Evolutionary conservation across 192 early-diverging fungal species (phyloP).

Genomic region (Chytriomyces sp.): DNA sequence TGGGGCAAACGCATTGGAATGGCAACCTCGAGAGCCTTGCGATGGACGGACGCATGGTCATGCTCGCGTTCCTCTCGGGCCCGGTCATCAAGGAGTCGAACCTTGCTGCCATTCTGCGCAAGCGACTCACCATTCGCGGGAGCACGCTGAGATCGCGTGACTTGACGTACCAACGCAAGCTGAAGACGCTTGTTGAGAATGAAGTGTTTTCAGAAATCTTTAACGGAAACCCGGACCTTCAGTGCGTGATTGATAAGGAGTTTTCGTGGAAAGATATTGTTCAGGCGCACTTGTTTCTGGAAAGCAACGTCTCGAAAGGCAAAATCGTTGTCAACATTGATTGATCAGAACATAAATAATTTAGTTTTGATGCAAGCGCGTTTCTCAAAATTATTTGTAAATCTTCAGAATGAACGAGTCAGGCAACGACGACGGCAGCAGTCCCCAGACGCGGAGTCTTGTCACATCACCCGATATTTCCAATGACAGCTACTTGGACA

Average conservation of each 20-base stretch:
- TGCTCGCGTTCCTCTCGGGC: conserved; percentile 81
- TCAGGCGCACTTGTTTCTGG: conserved; percentile 70
- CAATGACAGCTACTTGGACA: too few relatives aligned
- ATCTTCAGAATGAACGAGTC: not conserved
- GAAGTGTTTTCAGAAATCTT: conserved; percentile 62
- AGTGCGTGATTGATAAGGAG: conserved; percentile 61
- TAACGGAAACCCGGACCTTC: conserved; percentile 41
- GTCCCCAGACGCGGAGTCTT: too few relatives aligned
- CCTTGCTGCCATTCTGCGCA: conserved; percentile 60
- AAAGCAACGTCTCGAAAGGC: conserved; percentile 67
- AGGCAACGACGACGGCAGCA: too few relatives aligned
- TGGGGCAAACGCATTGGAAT: conserved; percentile 63
- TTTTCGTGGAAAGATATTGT: conserved; percentile 73
- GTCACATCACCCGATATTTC: too few relatives aligned
- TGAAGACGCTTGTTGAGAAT: conserved; percentile 57
- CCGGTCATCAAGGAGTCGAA: conserved; percentile 50
- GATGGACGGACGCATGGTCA: conserved; percentile 82
- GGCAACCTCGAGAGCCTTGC: conserved; percentile 62
- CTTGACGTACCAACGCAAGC: conserved; percentile 64
- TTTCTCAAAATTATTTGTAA: not conserved
- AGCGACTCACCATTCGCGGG: conserved; percentile 71
- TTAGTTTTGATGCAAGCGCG: not conserved
- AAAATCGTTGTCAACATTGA: conserved; percentile 31
- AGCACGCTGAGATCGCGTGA: conserved; percentile 70
- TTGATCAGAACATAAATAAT: not conserved